Evolutionary conservation across 352 stramenopile species (phyloP).

Genomic region (Phytopythium helicoides): DNA sequence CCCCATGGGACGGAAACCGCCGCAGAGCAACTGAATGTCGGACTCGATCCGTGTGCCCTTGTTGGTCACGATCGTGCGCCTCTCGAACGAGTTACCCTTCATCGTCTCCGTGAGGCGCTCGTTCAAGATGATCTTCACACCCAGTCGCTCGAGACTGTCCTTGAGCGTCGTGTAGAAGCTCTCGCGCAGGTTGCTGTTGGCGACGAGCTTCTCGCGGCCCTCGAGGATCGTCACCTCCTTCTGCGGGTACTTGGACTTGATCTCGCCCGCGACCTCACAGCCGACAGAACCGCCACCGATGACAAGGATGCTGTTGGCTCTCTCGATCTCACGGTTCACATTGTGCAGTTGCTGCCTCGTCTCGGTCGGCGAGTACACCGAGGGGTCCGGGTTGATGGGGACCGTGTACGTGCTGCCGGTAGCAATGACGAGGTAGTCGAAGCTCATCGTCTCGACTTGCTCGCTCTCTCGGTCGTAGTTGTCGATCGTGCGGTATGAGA

Average conservation of each 20-base stretch:
- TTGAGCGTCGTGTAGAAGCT: conserved; percentile 44
- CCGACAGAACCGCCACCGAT: conserved; percentile 52
- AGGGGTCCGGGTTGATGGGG: conserved; percentile 35
- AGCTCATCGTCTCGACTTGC: conserved; percentile 15
- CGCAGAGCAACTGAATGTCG: conserved; percentile 55
- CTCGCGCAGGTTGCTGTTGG: conserved; percentile 30
- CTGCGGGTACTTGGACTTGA: conserved; percentile 33
- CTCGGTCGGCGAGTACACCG: conserved; percentile 14
- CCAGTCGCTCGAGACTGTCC: conserved; percentile 28
- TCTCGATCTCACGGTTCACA: conserved; percentile 28
- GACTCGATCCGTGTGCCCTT: conserved; percentile 41
- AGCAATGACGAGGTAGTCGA: conserved; percentile 48
- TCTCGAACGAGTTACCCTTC: conserved; percentile 23
- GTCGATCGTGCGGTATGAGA: conserved; percentile 32
- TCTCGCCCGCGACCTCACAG: conserved; percentile 52
- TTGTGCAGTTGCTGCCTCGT: conserved; percentile 27
- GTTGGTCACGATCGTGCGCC: conserved; percentile 31
- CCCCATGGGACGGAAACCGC: conserved; percentile 16
- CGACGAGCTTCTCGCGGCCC: conserved; percentile 23
- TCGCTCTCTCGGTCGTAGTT: conserved; percentile 24
- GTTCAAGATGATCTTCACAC: conserved; percentile 50
- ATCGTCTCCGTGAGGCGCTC: conserved; percentile 48
- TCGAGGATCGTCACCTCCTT: conserved; percentile 61
- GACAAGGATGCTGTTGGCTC: conserved; percentile 44
- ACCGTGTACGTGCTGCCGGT: conserved; percentile 42